Evolutionary conservation across 2,329 filamentous ascomycete genomes (phyloP), one percentile per base, ranked within the genome.

Genomic region (Coniella vitis): DNA sequence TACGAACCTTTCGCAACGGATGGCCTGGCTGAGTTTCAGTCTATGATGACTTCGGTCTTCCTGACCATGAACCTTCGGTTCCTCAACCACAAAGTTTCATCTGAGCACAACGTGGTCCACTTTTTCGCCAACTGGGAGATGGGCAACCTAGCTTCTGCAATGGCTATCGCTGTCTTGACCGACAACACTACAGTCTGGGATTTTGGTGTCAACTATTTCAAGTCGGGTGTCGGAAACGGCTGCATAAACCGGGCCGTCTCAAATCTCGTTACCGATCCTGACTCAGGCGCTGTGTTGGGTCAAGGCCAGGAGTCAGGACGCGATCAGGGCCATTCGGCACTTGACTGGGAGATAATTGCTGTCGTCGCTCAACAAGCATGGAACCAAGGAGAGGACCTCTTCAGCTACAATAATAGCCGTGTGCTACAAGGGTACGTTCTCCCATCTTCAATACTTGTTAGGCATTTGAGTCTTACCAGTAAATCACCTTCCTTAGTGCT

Each of bases 111-210:
- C 1, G 52, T 55, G 16, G 57, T 66, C 38, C 64, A 69, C 44
- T 72, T 68, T 54, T 68, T 59, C 54, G 66, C 69, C 1, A 71
- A 71, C 47, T 74, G 71, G 70, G 71, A 73, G 48, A 56, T 71
- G 4, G 68, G 64, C 55, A 72, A 72, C 35, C 60, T 73, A 22
- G 65, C 66, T 3, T 63, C 65, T 13, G 43, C 43, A 1, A 58
- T 69, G 22, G 63, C 70, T 0, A 70, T 72, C 49, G 70, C 69
- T 0, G 62, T 73, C 1, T 60, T 70, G 7, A 61, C 62, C 1
- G 69, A 73, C 32, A 71, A 74, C 45, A 37, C 51, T 22, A 70
- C 69, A 2, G 67, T 68, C 50, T 68, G 61, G 45, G 50, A 70
- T 12, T 58, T 67, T 32, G 69, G 61, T 0, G 53, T 71, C 8